A percentile compares a stretch with the other conserved stretches of the same genome.
phyloP scores from a whole-genome alignment of 2,329 filamentous ascomycete genomes.

The Bertia moriformis region DNA sequence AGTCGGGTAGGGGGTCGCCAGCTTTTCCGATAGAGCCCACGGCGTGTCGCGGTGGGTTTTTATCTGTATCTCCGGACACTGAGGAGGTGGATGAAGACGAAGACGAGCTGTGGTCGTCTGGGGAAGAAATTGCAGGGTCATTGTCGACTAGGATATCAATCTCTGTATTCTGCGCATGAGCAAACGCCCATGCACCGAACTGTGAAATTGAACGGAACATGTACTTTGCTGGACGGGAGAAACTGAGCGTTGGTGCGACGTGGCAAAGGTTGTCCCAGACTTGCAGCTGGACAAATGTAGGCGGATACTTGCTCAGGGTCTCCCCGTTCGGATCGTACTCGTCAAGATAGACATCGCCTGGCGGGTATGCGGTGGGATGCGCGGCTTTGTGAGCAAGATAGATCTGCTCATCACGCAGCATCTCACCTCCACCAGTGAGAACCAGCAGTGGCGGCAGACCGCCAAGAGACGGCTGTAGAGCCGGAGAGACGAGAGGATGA shows the following conservation, averaged over 20 bases:
- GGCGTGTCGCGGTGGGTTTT: slow-evolving; percentile 3
- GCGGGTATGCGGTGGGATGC: slow-evolving; percentile 63
- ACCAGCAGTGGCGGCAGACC: slow-evolving; percentile 79
- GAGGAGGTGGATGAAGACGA: slow-evolving; percentile 16
- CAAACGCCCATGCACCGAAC: slow-evolving; percentile 83
- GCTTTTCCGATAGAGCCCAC: slow-evolving; percentile 58
- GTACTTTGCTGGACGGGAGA: slow-evolving; percentile 86
- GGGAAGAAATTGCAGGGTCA: slow-evolving; percentile 55
- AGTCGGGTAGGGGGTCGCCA: slow-evolving; percentile 68
- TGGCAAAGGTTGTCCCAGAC: slow-evolving; percentile 95
- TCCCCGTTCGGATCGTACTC: slow-evolving; percentile 36
- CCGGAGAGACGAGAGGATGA: slow-evolving; percentile 80
- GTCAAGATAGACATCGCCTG: slow-evolving; percentile 46
- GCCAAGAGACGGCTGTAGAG: slow-evolving; percentile 75
- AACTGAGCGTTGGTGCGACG: slow-evolving; percentile 82
- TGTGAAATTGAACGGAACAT: slow-evolving; percentile 90
- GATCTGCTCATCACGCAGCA: slow-evolving; percentile 85
- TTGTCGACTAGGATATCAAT: slow-evolving; percentile 76
- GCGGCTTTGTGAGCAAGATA: slow-evolving; percentile 91
- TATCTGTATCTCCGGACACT: slow-evolving; percentile 12
- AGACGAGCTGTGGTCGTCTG: slow-evolving; percentile 50
- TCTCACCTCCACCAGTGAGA: slow-evolving; percentile 74
- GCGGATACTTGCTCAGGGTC: slow-evolving; percentile 51
- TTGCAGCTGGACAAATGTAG: slow-evolving; percentile 84
- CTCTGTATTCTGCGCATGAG: slow-evolving; percentile 62